These are phyloP conservation scores for Bromus sterilis DNA, from an alignment of 176 grass and related monocot species.

Conservation along the genomic window DNA sequence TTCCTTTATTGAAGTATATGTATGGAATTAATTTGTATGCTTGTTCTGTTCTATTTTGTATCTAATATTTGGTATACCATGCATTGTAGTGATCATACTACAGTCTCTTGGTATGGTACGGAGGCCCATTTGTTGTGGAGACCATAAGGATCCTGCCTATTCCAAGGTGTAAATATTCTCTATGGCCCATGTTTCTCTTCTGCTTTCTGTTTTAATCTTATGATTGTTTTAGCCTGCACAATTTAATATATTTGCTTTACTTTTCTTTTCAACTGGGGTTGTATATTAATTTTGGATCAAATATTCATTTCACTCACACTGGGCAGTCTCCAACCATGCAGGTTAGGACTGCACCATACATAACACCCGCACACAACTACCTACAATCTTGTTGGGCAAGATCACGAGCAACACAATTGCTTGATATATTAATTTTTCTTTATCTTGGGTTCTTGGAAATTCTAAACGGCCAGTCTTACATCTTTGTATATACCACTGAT, in stretches of 20 bases:
- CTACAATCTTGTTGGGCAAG: background rate
- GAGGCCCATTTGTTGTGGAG: background rate
- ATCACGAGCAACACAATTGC: too few relatives aligned
- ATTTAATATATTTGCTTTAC: background rate
- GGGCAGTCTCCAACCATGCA: background rate
- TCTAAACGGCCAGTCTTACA: background rate
- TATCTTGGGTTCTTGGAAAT: background rate
- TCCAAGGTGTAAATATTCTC: background rate
- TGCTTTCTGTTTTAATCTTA: background rate
- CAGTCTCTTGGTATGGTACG: background rate
- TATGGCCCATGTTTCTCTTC: background rate
- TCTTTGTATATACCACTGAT: background rate
- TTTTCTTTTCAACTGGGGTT: background rate
- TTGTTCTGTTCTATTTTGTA: background rate
- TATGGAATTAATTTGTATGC: background rate
- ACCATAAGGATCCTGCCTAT: background rate
- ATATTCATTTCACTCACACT: background rate
- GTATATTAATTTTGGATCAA: background rate
- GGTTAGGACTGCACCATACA: background rate
- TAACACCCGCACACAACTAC: background rate
- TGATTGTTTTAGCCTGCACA: background rate
- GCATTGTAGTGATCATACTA: background rate
- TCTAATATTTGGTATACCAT: background rate
- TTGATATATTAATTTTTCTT: background rate
- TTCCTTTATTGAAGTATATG: background rate